Percentiles rank a stretch among this genome's conserved stretches.
phyloP scores from a whole-genome alignment of 2,329 filamentous ascomycete species.

The Fusarium nanum region DNA sequence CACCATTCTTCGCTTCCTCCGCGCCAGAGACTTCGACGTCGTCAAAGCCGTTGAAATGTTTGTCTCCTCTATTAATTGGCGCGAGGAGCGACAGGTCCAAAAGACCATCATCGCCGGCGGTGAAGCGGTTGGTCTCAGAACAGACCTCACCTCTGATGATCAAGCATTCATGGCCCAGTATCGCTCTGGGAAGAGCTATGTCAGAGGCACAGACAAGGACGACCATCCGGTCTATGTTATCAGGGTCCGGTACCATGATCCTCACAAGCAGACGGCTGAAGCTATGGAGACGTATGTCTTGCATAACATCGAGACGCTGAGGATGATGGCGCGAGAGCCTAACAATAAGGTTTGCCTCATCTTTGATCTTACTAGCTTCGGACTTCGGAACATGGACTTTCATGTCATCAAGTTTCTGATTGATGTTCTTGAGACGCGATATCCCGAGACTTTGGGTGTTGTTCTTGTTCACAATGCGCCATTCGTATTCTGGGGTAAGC shows the following conservation, averaged over 20 bases:
- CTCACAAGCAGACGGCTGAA: slow-evolving; percentile 49
- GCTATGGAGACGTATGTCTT: slow-evolving; percentile 54
- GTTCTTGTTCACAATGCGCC: slow-evolving; percentile 81
- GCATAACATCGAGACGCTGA: slow-evolving; percentile 54
- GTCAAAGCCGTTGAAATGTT: slow-evolving; percentile 55
- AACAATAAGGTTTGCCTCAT: slow-evolving; percentile 58
- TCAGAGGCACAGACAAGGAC: slow-evolving; percentile 52
- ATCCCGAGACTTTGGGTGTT: slow-evolving; percentile 76
- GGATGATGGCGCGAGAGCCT: slow-evolving; percentile 42
- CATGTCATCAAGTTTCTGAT: slow-evolving; percentile 82
- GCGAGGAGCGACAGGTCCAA: slow-evolving; percentile 50
- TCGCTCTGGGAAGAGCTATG: slow-evolving; percentile 53
- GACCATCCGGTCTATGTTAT: slow-evolving; percentile 54
- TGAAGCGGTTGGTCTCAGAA: slow-evolving; percentile 48
- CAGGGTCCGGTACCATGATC: slow-evolving; percentile 45
- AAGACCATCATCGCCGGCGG: slow-evolving; percentile 50
- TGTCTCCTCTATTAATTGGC: slow-evolving; percentile 54
- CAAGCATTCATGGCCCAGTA: slow-evolving; percentile 54
- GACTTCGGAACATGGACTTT: slow-evolving; percentile 81
- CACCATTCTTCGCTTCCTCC: slow-evolving; percentile 54
- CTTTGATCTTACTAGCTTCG: slow-evolving; percentile 79
- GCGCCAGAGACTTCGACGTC: slow-evolving; percentile 56
- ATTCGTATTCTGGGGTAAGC: slow-evolving; percentile 70
- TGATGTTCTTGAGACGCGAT: slow-evolving; percentile 82
- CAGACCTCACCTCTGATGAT: slow-evolving; percentile 42